Base-by-base conservation (phyloP, 2,329 filamentous ascomycete species). In the Bipolaris oryzae region DNA sequence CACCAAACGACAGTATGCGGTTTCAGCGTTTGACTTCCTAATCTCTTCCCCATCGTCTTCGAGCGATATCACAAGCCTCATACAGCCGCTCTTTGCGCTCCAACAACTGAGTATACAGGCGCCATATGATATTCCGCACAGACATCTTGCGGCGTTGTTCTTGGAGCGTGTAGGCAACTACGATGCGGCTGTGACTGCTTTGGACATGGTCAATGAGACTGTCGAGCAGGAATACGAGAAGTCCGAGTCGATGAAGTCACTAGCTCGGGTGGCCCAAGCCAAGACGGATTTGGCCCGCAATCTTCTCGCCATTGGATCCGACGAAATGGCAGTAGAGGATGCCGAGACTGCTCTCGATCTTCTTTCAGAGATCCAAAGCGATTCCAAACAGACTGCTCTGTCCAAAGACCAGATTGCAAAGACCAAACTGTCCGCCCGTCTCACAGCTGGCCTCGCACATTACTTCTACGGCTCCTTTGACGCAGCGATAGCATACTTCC, bases 221-320 rank as follows among this genome's bases (percentile, higher is more conserved):
- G 84, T 94, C 5, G 94, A 98, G 77, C 82, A 86, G 6, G 88
- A 93, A 53, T 99, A 93, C 70, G 94, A 98, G 76, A 82, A 85
- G 5, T 90, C 89, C 0, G 93, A 98, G 74, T 94, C 91, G 0
- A 75, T 87, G 0, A 78, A 87, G 10, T 85, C 91, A 5, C 85
- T 98, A 11, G 87, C 86, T 5, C 86, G 84, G 20, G 96, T 93
- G 73, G 90, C 91, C 0, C 83, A 96, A 56, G 91, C 90, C 21
- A 96, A 93, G 74, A 86, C 91, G 0, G 96, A 99, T 72, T 83
- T 96, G 9, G 91, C 92, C 6, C 86, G 96, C n/a, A 88, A 88
- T 18, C 88, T 92, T 52, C 85, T 99, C 0, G 90, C 92, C 0
- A 78, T 83, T 6, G 81, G 84, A 0, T 79, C 84, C 10, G 92